These are phyloP conservation scores for Primulina tabacum DNA, from an alignment of 257 asterid species.

Conservation along the genomic window DNA sequence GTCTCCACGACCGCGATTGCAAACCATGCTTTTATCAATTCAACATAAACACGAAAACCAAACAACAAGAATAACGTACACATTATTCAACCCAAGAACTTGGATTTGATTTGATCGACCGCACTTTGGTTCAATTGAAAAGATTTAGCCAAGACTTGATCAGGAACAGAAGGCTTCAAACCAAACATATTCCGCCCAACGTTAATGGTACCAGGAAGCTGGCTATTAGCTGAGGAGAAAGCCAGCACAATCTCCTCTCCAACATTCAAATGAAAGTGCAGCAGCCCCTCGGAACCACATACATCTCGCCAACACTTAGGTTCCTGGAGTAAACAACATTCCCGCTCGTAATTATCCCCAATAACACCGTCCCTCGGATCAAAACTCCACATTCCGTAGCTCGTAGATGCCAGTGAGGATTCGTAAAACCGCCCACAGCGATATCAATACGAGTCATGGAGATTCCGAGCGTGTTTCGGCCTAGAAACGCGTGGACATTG, in stretches of 20 bases:
- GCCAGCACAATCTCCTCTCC: conserved; percentile 36
- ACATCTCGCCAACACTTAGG: conserved; percentile 40
- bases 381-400: conserved; percentile 45
- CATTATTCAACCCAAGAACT: no score
- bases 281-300: conserved; percentile 45
- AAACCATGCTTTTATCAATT: no score
- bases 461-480: conserved; percentile 54
- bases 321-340: conserved; percentile 36
- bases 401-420: conserved; percentile 63
- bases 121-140: no score
- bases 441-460: conserved; percentile 55
- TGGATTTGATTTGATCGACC: no score
- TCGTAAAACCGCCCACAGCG: conserved; percentile 45
- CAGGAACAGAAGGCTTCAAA: conserved; percentile 8
- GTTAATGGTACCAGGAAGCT: conserved; percentile 34
- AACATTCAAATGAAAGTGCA: conserved; percentile 46
- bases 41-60: no score
- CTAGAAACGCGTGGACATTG: conserved; percentile 49
- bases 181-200: conserved; percentile 33
- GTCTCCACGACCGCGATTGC: no score
- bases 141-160: no score
- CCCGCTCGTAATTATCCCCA: conserved; percentile 37
- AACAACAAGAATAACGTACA: no score
- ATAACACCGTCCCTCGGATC: conserved; percentile 35
- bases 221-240: conserved; percentile 50